Evolutionary conservation across 345 rosid genomes (phyloP).

Genomic region (Corchorus capsularis): DNA sequence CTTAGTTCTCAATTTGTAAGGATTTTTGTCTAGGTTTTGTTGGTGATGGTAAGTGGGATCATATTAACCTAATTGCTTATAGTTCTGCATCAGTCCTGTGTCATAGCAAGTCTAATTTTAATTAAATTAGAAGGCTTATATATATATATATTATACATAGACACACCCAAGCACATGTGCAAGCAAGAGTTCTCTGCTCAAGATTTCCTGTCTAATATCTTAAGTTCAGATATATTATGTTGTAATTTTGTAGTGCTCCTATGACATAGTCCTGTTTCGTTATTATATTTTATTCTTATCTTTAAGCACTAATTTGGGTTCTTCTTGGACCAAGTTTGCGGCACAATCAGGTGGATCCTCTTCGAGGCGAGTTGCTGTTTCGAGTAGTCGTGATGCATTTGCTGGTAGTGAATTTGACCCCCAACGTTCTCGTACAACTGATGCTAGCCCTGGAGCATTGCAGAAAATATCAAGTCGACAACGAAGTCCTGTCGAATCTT

Average conservation of each 20-base stretch:
- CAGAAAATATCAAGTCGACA: slow-evolving; percentile 52
- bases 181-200: not conserved
- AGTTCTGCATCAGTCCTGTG: not conserved
- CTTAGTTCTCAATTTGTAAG: not conserved
- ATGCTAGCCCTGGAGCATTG: slow-evolving; percentile 51
- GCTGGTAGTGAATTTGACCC: slow-evolving; percentile 60
- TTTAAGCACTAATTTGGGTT: slow-evolving; percentile 14
- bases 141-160: too few relatives aligned
- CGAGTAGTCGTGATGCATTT: slow-evolving; percentile 61
- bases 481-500: slow-evolving; percentile 54
- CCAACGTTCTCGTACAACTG: slow-evolving; percentile 49
- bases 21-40: not conserved
- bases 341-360: slow-evolving; percentile 66
- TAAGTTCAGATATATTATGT: not conserved
- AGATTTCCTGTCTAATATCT: not conserved
- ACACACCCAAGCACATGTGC: too few relatives aligned
- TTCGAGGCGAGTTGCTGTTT: slow-evolving; percentile 54
- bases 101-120: not conserved
- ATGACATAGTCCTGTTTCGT: not conserved
- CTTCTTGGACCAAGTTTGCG: slow-evolving; percentile 29
- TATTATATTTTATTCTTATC: not conserved
- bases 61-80: not conserved
- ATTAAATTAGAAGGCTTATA: not conserved
- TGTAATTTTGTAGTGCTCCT: not conserved
- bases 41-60: not conserved